These are phyloP conservation scores for Phoma sp. DNA, from an alignment of 2,329 filamentous ascomycete species.

Conservation along the genomic window DNA sequence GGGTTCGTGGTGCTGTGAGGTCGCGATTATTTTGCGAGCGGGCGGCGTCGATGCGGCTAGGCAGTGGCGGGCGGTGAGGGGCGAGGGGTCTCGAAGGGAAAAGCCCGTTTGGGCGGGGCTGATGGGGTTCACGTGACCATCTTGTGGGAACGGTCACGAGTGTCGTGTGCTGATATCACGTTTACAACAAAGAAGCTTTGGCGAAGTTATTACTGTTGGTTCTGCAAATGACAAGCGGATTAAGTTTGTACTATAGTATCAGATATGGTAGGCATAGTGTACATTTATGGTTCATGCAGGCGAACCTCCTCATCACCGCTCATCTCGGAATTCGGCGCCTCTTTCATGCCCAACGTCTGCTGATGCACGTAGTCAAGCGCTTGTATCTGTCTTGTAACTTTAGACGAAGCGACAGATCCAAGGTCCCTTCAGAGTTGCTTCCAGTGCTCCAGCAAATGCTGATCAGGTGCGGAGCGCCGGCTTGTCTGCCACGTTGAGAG, in stretches of 20 bases:
- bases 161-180: not conserved
- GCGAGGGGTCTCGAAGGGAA: constrained; percentile 20
- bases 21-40: constrained; percentile 17
- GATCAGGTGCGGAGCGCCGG: constrained; percentile 6
- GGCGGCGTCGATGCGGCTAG: constrained; percentile 23
- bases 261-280: not conserved
- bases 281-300: not conserved
- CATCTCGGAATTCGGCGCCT: not conserved
- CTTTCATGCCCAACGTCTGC: not conserved
- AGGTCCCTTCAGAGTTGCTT: not conserved
- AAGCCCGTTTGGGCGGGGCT: constrained; percentile 3
- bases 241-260: not conserved
- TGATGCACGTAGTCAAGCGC: not conserved
- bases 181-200: not conserved
- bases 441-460: not conserved
- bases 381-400: not conserved
- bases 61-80: constrained; percentile 28
- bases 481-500: constrained; percentile 11
- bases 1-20: constrained; percentile 10
- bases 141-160: not conserved
- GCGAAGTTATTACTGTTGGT: not conserved
- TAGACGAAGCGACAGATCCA: not conserved
- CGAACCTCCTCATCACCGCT: not conserved
- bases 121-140: constrained; percentile 7
- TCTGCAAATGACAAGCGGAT: not conserved